Base-by-base conservation (phyloP, 2,329 filamentous ascomycete genomes). In the Fusarium coicis region DNA sequence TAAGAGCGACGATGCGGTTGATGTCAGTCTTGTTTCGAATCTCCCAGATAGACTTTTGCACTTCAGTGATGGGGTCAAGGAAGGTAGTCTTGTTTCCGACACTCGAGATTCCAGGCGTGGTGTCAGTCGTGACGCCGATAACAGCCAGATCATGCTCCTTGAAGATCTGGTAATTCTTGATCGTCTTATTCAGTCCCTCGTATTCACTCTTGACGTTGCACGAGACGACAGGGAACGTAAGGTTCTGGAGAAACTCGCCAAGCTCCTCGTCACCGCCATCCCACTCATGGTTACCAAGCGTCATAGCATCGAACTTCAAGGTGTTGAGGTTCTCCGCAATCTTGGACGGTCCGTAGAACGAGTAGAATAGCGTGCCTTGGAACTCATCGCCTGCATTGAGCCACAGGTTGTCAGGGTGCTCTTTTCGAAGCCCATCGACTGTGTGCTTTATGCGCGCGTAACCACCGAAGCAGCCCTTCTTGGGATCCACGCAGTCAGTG, bases 361-460 rank as follows among this genome's bases (percentile, higher is more conserved):
- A 87, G 81, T 91, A 92, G 83, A 91, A 92, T 12, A 92, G 84
- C 1, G 91, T 92, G 60, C 91, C 90, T 74, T 92, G 89, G 78
- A 92, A 92, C 78, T 92, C 91, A 74, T 92, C 91, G n/a, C 91
- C 91, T 5, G 87, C 88, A 63, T 92, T 91, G 50, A 92, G 82
- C 82, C 89, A 88, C 21, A 92, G 83, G 62, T 88, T 89, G 77
- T 91, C 88, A n/a, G 88, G 85, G 76, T 90, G 84, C 36, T 84
- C 83, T 10, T 87, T 85, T 36, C 89, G 86, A 32, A 89, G 85
- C 74, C 87, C 84, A 59, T 91, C 85, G 42, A 92, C 82, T 10
- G 89, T 85, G 26, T 86, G 85, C 83, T 91, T 91, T 79, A 92
- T 87, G 63, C 90, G 87, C 3, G 90, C 85, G 71, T 92, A 92